Base-by-base conservation (phyloP, 202 grass and related monocot species). In the Eragrostis tef region DNA sequence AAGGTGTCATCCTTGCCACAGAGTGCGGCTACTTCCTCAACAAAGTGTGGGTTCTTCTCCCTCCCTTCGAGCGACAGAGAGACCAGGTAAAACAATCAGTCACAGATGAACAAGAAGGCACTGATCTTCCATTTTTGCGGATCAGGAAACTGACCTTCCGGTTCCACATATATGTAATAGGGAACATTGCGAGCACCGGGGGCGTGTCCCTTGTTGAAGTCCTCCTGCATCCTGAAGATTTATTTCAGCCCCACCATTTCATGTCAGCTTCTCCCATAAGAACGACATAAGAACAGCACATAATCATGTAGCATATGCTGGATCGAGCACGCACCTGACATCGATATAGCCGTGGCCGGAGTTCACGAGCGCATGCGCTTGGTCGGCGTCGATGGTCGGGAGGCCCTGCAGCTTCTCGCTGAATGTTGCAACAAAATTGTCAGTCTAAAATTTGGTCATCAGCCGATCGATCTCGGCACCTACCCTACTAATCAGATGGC, bases 21-120 rank as follows among this genome's bases (percentile, higher is more conserved):
- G 9, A 91, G 31, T 7, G 75, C 54, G 41, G 88, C 71, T 36
- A 97, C 91, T 89, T 93, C 81, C 25, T 94, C 85, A 15, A 80
- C 54, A 39, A 97, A 97, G 36, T 20, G 69, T 47, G 88, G 87
- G 6, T 90, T 97, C 77, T 93, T 91, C 79, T 89, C 87, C 79
- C 86, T 93, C 83, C 62, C 91, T 93, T 31, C n/a, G 31, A 71
- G 26, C 10, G 21, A 29, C 34, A 20, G 56, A 71, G 6, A 34
- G 11, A 72, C 6, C 27, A 70, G 17, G 41, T 12, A 6, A 14
- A 66, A 59, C 45, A 76, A 59, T 12, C 2, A n/a, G n/a, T n/a
- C n/a, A n/a, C n/a, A n/a, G n/a, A n/a, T n/a, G n/a, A n/a, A n/a
- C n/a, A n/a, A n/a, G n/a, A n/a, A n/a, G n/a, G n/a, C n/a, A n/a